Percentiles rank a stretch among this genome's conserved stretches.
Conservation (phyloP, 306 rosid genomes). For the Cyamopsis tetragonoloba region DNA sequence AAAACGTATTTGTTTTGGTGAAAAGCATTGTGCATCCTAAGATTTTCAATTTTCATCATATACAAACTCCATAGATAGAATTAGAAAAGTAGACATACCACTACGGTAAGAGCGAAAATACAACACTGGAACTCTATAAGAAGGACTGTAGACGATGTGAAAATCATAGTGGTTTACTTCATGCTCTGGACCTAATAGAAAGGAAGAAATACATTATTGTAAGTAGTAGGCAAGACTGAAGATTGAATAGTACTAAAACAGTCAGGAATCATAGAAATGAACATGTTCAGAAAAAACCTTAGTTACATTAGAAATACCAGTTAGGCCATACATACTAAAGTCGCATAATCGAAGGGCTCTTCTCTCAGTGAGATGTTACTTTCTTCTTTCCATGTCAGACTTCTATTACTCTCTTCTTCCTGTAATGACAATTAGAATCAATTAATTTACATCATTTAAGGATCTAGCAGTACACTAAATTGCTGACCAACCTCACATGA, state of each 20-base stretch:
- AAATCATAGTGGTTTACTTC: constrained; percentile 58
- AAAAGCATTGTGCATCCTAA: background rate
- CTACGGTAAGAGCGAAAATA: constrained; percentile 59
- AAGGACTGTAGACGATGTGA: constrained; percentile 65
- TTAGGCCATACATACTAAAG: constrained; percentile 54
- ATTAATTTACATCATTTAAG: constrained; percentile 4
- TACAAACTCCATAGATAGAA: constrained; percentile 3
- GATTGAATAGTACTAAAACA: constrained; percentile 1
- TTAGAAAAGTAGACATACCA: constrained; percentile 45
- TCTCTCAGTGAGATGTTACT: constrained; percentile 25
- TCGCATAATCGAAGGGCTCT: constrained; percentile 56
- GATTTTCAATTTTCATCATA: constrained; percentile 8
- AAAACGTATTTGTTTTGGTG: background rate
- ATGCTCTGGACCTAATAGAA: constrained; percentile 44
- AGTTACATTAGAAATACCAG: constrained; percentile 1
- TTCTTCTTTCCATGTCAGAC: constrained; percentile 26
- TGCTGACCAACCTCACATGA: constrained; percentile 33
- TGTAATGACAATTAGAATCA: constrained; percentile 13
- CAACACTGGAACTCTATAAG: constrained; percentile 73
- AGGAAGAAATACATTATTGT: constrained; percentile 4
- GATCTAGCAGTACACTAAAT: background rate
- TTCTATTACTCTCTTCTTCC: constrained; percentile 32
- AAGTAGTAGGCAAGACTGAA: background rate
- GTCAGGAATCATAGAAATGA: background rate
- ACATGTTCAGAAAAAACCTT: background rate